Evolutionary conservation across 306 rosid genomes (phyloP).

Genomic region (Boehmeria nivea): DNA sequence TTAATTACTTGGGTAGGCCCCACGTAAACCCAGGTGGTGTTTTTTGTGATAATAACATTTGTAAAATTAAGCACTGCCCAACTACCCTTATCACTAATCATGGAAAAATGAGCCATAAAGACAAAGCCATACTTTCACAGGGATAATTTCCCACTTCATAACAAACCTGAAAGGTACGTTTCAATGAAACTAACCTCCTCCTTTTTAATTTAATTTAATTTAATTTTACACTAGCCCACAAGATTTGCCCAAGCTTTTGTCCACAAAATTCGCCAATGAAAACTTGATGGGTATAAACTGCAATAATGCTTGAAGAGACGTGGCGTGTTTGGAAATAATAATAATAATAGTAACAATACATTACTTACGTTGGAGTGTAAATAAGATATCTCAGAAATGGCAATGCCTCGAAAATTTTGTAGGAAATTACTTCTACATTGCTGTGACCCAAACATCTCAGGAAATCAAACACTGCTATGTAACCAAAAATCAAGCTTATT

Average conservation of each 20-base stretch:
- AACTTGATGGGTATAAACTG: not conserved
- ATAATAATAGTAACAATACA: no score
- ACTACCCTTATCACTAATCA: no score
- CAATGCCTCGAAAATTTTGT: conserved; percentile 41
- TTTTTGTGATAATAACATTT: no score
- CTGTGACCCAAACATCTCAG: conserved; percentile 74
- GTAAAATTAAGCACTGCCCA: no score
- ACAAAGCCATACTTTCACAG: no score
- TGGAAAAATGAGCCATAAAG: no score
- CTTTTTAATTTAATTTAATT: not conserved
- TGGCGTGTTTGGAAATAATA: not conserved
- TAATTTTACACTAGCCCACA: no score
- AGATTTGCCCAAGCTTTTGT: no score
- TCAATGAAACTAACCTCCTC: not conserved
- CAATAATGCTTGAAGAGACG: no score
- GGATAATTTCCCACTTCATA: no score
- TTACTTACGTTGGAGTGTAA: conserved; percentile 88
- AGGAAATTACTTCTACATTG: conserved; percentile 70
- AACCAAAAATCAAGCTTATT: conserved; percentile 35
- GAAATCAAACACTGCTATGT: conserved; percentile 61
- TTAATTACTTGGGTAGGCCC: no score
- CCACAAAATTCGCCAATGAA: not conserved
- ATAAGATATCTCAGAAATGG: conserved; percentile 63
- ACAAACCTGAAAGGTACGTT: not conserved
- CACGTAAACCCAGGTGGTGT: no score